phyloP scores from a whole-genome alignment of 768 basidiomycete genomes.

The Hygrocybe punicea region DNA sequence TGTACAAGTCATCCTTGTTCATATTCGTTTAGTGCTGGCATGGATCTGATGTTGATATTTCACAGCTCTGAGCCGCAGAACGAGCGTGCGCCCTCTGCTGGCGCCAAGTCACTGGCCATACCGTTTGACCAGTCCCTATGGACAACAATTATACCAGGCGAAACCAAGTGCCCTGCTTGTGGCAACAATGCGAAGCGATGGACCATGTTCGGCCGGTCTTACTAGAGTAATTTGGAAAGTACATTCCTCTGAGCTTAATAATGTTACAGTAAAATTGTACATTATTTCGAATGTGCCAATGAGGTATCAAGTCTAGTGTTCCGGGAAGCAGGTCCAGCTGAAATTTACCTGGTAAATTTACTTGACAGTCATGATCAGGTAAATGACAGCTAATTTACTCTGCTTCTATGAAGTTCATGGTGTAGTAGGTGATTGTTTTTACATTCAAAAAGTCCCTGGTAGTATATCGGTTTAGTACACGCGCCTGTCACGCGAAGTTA shows the following conservation, averaged over 20 bases:
- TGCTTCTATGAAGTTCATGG: too few species aligned
- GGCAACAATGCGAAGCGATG: constrained; percentile 87
- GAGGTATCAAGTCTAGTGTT: too few species aligned
- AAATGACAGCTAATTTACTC: too few species aligned
- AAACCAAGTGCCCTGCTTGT: constrained; percentile 89
- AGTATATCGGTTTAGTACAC: constrained; percentile 8
- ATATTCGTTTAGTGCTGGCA: constrained; percentile 8
- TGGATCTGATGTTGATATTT: constrained; percentile 13
- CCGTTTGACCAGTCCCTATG: constrained; percentile 90
- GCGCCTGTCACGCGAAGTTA: constrained; percentile 17
- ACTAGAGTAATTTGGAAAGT: constrained; percentile 39
- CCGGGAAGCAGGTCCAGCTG: too few species aligned
- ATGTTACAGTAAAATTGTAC: too few species aligned
- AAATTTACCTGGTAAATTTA: too few species aligned
- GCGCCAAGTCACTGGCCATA: constrained; percentile 95
- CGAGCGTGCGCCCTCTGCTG: constrained; percentile 93
- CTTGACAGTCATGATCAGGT: too few species aligned
- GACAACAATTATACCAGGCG: constrained; percentile 72
- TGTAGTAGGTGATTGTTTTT: too few species aligned
- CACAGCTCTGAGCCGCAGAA: constrained; percentile 81
- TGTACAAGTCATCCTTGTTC: constrained; percentile 6
- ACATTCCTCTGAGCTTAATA: not conserved
- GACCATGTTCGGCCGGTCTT: constrained; percentile 94
- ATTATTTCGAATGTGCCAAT: too few species aligned
- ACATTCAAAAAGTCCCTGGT: not conserved